Percentiles rank a stretch among this genome's conserved stretches.
Evolutionary conservation across 1,139 yeast genomes (phyloP).

Genomic region (Yamadazyma trypodendri): DNA sequence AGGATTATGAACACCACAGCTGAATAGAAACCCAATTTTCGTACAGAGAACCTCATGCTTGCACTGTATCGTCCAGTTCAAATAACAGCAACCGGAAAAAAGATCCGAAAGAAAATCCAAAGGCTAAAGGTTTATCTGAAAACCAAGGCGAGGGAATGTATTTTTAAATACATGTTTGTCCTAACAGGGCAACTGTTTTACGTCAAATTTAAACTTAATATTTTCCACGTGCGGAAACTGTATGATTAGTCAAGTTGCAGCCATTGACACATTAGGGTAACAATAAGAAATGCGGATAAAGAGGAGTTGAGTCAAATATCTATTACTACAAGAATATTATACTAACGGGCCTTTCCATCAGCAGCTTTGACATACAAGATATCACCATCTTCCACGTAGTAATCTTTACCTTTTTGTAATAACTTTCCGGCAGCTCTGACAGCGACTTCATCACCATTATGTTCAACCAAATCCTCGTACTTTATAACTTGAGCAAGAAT

Average conservation of each 20-base stretch:
- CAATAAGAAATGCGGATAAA: not conserved
- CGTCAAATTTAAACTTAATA: not conserved
- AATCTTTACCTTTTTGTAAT: constrained; percentile 93
- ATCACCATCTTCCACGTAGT: constrained; percentile 81
- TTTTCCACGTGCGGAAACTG: not conserved
- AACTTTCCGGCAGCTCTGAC: constrained; percentile 95
- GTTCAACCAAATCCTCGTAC: constrained; percentile 57
- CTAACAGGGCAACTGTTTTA: not conserved
- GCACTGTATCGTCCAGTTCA: not conserved
- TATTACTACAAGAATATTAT: constrained; percentile 1
- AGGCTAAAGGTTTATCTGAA: not conserved
- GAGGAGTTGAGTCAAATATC: too few species aligned
- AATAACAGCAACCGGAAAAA: not conserved
- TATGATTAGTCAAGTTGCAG: not conserved
- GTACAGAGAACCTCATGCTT: constrained; percentile 3
- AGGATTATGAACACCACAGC: not conserved
- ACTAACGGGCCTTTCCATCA: constrained; percentile 78
- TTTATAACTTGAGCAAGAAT: constrained; percentile 49
- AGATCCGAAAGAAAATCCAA: not conserved
- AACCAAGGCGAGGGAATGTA: not conserved
- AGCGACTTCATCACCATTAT: constrained; percentile 71
- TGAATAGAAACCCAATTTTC: not conserved
- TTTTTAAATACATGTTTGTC: not conserved
- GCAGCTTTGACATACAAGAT: constrained; percentile 93
- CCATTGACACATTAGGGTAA: not conserved